These are phyloP conservation scores for Colletotrichum scovillei DNA, from an alignment of 2,329 filamentous ascomycete species.

Conservation along the genomic window DNA sequence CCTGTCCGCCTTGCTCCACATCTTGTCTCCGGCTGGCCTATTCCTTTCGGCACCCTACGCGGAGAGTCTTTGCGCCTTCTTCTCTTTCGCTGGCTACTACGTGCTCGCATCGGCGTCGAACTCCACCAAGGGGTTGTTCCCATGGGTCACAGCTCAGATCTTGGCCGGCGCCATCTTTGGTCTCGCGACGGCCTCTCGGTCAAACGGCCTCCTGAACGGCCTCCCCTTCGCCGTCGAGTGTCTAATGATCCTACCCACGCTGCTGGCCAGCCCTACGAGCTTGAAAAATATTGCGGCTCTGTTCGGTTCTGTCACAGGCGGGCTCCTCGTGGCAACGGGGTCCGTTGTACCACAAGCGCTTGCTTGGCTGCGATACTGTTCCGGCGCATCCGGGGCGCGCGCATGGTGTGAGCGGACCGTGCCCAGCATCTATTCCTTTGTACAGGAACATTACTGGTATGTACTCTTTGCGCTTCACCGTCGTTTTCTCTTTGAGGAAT, in stretches of 20 bases:
- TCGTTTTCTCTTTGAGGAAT: background rate
- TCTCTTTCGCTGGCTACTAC: slow-evolving; percentile 80
- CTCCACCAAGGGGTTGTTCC: slow-evolving; percentile 44
- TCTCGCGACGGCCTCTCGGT: slow-evolving; percentile 78
- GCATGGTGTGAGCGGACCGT: slow-evolving; percentile 81
- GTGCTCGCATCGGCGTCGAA: slow-evolving; percentile 69
- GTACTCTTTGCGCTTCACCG: slow-evolving; percentile 41
- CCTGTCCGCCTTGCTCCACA: slow-evolving; percentile 77
- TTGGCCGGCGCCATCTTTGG: slow-evolving; percentile 77
- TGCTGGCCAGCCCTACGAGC: slow-evolving; percentile 51
- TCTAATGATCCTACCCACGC: slow-evolving; percentile 51
- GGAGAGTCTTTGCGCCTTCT: slow-evolving; percentile 81
- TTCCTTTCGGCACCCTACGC: slow-evolving; percentile 90
- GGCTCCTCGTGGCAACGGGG: slow-evolving; percentile 74
- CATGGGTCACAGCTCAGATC: slow-evolving; percentile 65
- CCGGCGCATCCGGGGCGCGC: slow-evolving; percentile 50
- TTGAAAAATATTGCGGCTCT: slow-evolving; percentile 59
- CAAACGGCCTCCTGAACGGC: slow-evolving; percentile 89
- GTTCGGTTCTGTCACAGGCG: slow-evolving; percentile 71
- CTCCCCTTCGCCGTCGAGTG: slow-evolving; percentile 77
- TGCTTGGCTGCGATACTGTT: slow-evolving; percentile 81
- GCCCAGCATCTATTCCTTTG: slow-evolving; percentile 92
- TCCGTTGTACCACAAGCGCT: slow-evolving; percentile 78
- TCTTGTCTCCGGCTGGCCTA: slow-evolving; percentile 87
- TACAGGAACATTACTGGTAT: slow-evolving; percentile 92